These are phyloP conservation scores for Comarum palustre DNA, from an alignment of 306 rosid species.

Conservation along the genomic window DNA sequence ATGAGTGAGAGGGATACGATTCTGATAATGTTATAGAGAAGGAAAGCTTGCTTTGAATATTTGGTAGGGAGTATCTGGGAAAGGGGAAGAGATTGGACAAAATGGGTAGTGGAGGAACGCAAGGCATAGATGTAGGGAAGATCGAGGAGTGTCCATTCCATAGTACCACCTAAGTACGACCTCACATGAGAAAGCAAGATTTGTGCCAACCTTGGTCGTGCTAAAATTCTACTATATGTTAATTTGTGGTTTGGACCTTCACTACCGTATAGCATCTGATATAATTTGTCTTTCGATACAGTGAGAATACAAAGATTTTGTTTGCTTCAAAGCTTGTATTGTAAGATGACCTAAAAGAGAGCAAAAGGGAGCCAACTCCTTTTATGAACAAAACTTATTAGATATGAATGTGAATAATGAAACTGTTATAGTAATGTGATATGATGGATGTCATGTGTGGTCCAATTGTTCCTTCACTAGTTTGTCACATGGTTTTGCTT, in stretches of 20 bases:
- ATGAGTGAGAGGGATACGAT: constrained; percentile 8
- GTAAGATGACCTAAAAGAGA: neutral
- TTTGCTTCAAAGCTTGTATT: too few species aligned
- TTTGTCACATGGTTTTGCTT: constrained; percentile 27
- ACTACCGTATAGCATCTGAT: too few species aligned
- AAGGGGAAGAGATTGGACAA: constrained; percentile 12
- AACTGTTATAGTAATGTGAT: too few species aligned
- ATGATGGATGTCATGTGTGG: constrained; percentile 16
- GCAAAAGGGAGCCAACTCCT: neutral
- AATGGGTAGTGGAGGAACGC: constrained; percentile 18
- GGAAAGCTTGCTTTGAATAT: neutral
- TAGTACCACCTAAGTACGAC: constrained; percentile 5
- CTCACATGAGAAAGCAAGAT: constrained; percentile 20
- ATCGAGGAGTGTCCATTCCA: constrained; percentile 33
- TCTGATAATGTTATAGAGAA: neutral
- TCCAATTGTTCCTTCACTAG: constrained; percentile 15
- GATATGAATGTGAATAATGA: neutral
- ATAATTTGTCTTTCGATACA: too few species aligned
- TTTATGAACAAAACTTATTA: neutral
- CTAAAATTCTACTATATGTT: neutral
- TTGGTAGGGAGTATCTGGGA: constrained; percentile 16
- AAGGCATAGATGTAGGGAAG: constrained; percentile 38
- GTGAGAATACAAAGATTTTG: too few species aligned
- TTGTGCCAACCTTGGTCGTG: neutral
- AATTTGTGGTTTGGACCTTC: too few species aligned